Conservation (phyloP, 352 stramenopile genomes). For the Bremia lactucae region DNA sequence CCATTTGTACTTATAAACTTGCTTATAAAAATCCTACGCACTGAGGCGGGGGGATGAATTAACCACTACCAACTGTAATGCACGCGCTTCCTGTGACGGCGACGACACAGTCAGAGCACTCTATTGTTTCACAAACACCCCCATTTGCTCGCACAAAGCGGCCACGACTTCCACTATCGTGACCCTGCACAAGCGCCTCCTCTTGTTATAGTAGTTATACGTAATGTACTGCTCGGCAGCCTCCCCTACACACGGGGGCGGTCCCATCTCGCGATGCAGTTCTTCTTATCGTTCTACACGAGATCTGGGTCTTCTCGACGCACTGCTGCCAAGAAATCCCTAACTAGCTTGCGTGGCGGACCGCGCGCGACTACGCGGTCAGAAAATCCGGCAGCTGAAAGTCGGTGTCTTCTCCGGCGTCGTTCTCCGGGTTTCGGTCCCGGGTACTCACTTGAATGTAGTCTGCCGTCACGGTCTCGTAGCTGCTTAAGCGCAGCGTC, state of each 20-base stretch:
- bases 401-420: constrained; percentile 26
- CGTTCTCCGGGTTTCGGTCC: constrained; percentile 38
- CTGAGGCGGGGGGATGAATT: constrained; percentile 23
- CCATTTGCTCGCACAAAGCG: constrained; percentile 11
- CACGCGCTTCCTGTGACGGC: constrained; percentile 27
- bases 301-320: constrained; percentile 16
- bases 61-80: constrained; percentile 34
- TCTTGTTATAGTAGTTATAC: constrained; percentile 28
- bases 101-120: constrained; percentile 26
- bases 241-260: constrained; percentile 6
- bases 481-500: constrained; percentile 32
- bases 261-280: constrained; percentile 25
- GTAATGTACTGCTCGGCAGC: constrained; percentile 36
- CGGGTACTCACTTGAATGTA: constrained; percentile 49
- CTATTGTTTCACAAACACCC: constrained; percentile 29
- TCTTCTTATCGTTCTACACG: constrained; percentile 31
- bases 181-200: constrained; percentile 18
- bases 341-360: constrained; percentile 23
- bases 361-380: constrained; percentile 10
- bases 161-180: constrained; percentile 22
- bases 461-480: constrained; percentile 42
- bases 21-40: constrained; percentile 37
- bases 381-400: constrained; percentile 53
- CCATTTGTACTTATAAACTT: constrained; percentile 39
- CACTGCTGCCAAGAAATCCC: constrained; percentile 27